Base-by-base conservation (phyloP, 1,139 yeast genomes). In the Taphrina sp. region DNA sequence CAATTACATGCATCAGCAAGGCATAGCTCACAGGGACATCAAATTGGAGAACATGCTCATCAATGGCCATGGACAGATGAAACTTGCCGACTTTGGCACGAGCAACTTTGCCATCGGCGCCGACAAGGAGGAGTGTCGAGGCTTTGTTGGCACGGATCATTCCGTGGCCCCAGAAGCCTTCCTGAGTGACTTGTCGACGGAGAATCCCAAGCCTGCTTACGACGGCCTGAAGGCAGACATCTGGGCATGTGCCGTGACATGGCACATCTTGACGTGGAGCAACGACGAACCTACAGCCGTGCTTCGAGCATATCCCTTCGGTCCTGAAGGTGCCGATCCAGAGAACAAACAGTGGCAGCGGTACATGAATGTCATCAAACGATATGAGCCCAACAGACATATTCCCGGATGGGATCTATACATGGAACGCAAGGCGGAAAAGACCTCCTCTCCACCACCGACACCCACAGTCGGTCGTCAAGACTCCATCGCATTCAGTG, bases 101-200 rank as follows among this genome's bases (percentile, higher is more conserved):
- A 75, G 82, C 62, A 81, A 76, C 56, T 74, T 72, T 60, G 83
- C 82, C 26, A 82, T 80, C 66, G 75, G 66, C 61, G 52, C 64
- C 47, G 58, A 65, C 57, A 46, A 55, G 2, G 51, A 47, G 16
- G 44, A 34, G 10, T 49, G 64, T 56, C 54, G 58, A 17, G 61
- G 58, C 5, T 49, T 61, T 14, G 64, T 63, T 67, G 95, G 95
- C 3, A 82, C 92, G 0, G 80, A 85, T 7, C 95, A 95, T 0
- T 88, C 87, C 66, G 85, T 88, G 63, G 94, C 95, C 0, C 96
- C 96, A 0, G 96, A 88, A 70, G 94, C 86, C 64, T 86, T 66
- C 46, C 39, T 38, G 10, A 31, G 39, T 19, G 45, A 24, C n/a
- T 58, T 42, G 8, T 51, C 61, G 31, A 60, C 49, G 54, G 59